Base-by-base conservation (phyloP, 2,329 filamentous ascomycete species). In the Monilinia fructigena region DNA sequence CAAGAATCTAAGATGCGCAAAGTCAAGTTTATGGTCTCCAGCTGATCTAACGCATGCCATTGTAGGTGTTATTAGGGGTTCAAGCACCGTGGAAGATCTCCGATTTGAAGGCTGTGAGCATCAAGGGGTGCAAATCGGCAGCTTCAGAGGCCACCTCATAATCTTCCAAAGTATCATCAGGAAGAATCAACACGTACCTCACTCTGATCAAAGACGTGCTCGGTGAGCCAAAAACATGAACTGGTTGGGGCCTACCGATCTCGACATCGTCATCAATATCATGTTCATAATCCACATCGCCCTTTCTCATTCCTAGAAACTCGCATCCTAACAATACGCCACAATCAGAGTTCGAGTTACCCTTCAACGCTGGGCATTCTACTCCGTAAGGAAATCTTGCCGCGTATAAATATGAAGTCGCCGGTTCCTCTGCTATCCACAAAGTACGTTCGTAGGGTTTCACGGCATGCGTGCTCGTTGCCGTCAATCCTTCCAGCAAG, bases 41-140 rank as follows among this genome's bases (percentile, higher is more conserved):
- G 6, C 31, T 35, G 4, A 35, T 35, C 31, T 35, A 8, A 35
- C 31, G 6, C 31, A 7, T 35, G 5, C 31, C 31, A 35, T 7
- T 35, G 7, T 7, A 28, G 4, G 28, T 4, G 4, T 28, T 28
- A 4, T 28, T 4, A 28, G 28, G 28, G 28, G 28, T 28, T 56
- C 35, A 28, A 11, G 23, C 26, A 10, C 4, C 4, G 2, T 56
- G 14, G n/a, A 56, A 56, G 23, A 26, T 26, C 4, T 18, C 40
- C n/a, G 55, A 56, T 16, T 56, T 56, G 12, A 42, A 56, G 23
- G 35, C 38, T 56, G 26, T 42, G 14, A 42, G 20, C 38, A 56
- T 42, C 38, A 28, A 42, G 1, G 38, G 35, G 3, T 16, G 38
- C 55, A 42, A 18, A 38, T 42, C 23, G n/a, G 23, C 14, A 26